Evolutionary conservation across 2,329 filamentous ascomycete species (phyloP).

Genomic region (Bipolaris sorokiniana): DNA sequence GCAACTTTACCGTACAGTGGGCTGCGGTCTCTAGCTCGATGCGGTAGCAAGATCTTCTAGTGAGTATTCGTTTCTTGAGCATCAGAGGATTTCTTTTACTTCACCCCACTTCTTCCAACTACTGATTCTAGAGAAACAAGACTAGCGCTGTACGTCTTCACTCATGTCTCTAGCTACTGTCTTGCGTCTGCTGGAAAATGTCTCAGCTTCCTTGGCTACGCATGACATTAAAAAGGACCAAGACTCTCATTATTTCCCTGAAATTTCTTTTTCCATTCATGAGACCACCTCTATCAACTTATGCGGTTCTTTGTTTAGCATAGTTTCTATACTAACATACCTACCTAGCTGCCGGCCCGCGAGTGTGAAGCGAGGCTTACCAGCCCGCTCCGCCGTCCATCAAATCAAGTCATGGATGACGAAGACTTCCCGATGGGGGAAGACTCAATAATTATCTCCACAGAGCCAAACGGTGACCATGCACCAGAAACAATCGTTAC

Average conservation of each 20-base stretch:
- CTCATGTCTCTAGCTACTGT: not conserved
- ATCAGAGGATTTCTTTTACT: not conserved
- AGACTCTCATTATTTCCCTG: not conserved
- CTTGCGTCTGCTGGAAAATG: not conserved
- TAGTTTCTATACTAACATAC: slow-evolving; percentile 3
- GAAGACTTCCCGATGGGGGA: slow-evolving; percentile 42
- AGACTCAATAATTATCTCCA: slow-evolving; percentile 37
- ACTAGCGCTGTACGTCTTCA: not conserved
- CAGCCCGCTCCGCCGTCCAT: slow-evolving; percentile 17
- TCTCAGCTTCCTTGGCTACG: not conserved
- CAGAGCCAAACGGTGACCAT: slow-evolving; percentile 42
- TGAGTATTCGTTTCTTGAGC: slow-evolving; percentile 11
- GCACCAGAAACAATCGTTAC: slow-evolving; percentile 37
- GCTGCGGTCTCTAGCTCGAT: slow-evolving; percentile 12
- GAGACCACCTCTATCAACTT: not conserved
- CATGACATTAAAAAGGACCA: not conserved
- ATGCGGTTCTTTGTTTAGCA: not conserved
- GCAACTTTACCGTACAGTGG: not conserved
- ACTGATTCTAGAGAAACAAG: not conserved
- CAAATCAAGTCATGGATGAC: slow-evolving; percentile 32
- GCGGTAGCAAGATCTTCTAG: slow-evolving; percentile 18
- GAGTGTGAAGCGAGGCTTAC: slow-evolving; percentile 25
- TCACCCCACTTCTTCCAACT: not conserved
- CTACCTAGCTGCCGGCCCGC: slow-evolving; percentile 18
- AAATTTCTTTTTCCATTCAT: not conserved